phyloP scores from a whole-genome alignment of 768 basidiomycete genomes.

The Kwoniella shandongensis region DNA sequence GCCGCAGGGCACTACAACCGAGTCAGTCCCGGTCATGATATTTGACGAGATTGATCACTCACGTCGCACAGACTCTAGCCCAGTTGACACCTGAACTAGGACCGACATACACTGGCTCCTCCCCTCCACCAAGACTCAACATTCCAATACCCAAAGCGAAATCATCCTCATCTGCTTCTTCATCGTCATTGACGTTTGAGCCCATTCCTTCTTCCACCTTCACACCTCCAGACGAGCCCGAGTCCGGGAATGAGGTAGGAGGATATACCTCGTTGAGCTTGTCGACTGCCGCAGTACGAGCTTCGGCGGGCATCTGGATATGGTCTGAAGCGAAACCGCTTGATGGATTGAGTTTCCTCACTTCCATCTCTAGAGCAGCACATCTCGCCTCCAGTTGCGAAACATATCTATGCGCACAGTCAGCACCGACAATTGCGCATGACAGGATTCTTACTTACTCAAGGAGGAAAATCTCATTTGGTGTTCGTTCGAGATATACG shows the following conservation, averaged over 20 bases:
- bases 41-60: conserved; percentile 9
- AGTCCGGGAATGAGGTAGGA: conserved; percentile 1
- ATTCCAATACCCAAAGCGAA: conserved; percentile 33
- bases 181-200: conserved; percentile 4
- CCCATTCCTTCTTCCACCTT: conserved; percentile 6
- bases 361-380: conserved; percentile 34
- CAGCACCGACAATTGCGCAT: neutral
- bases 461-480: conserved; percentile 40
- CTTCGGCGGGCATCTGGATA: conserved; percentile 28
- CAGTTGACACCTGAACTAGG: conserved; percentile 42
- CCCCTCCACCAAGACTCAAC: conserved; percentile 32
- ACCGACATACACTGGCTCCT: conserved; percentile 39
- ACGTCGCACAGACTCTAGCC: conserved; percentile 44
- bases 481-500: conserved; percentile 38
- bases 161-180: conserved; percentile 30
- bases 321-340: conserved; percentile 23
- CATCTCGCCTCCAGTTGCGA: conserved; percentile 36
- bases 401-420: conserved; percentile 26
- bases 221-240: neutral
- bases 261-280: conserved; percentile 33
- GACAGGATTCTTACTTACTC: conserved; percentile 24
- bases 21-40: neutral
- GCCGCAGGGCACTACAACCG: conserved; percentile 30
- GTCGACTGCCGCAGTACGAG: conserved; percentile 32
- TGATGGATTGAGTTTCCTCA: conserved; percentile 23